A percentile compares a stretch with the other conserved stretches of the same genome.
Evolutionary conservation across 345 rosid species (phyloP).

Genomic region (Camelina sativa): DNA sequence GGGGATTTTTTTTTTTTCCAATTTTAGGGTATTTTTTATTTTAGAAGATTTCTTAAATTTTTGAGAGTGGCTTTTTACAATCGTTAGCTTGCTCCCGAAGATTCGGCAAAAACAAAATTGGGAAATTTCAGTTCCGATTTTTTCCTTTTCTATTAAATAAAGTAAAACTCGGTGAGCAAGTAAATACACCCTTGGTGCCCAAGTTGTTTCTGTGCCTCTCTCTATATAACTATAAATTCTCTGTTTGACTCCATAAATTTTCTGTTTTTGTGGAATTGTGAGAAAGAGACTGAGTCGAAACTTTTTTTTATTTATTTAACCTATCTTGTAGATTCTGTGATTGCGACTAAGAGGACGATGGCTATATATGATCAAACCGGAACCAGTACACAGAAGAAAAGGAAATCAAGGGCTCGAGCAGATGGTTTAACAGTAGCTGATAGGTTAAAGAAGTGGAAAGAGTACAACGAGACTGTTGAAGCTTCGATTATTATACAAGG

Average conservation of each 20-base stretch:
- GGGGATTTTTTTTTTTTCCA: neutral
- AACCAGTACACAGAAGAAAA: conserved; percentile 49
- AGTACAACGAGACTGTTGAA: conserved; percentile 50
- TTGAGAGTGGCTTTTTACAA: neutral
- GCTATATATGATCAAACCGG: conserved; percentile 17
- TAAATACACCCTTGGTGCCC: conserved; percentile 23
- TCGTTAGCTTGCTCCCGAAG: conserved; percentile 26
- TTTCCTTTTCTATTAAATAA: neutral
- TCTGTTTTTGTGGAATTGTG: neutral
- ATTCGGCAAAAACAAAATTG: neutral
- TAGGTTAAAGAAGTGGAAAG: conserved; percentile 67
- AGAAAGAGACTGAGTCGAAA: neutral
- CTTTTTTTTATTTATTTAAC: neutral
- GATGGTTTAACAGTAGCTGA: conserved; percentile 57
- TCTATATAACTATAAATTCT: neutral
- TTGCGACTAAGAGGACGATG: conserved; percentile 22
- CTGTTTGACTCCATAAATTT: neutral
- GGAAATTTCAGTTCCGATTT: neutral
- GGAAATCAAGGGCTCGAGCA: conserved; percentile 52
- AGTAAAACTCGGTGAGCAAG: conserved; percentile 35
- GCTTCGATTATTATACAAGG: conserved; percentile 16
- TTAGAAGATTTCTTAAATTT: neutral
- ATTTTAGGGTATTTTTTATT: neutral
- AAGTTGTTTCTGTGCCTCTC: neutral
- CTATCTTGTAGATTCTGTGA: conserved; percentile 33